Conservation (phyloP, 306 rosid species). For the Prosopis cineraria region DNA sequence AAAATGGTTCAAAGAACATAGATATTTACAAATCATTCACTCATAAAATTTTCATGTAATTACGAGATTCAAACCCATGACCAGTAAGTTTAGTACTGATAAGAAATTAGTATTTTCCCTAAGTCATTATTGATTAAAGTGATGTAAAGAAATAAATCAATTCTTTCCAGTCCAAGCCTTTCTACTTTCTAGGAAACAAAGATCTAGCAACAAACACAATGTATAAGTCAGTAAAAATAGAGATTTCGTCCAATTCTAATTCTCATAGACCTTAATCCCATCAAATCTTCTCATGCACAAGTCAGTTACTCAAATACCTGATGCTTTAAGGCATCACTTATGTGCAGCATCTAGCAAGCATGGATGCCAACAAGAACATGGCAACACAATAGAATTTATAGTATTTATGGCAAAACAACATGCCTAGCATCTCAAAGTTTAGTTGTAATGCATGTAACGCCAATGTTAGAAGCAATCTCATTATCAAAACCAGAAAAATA, state of each 20-base stretch:
- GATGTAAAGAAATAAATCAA: not conserved
- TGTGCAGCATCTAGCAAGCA: not conserved
- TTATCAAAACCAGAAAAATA: conserved; percentile 25
- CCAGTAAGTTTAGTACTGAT: no score
- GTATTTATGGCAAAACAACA: no score
- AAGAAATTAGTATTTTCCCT: not conserved
- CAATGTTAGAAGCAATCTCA: conserved; percentile 14
- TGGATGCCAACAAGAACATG: not conserved
- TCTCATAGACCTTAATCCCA: not conserved
- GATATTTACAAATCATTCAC: no score
- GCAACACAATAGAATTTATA: not conserved
- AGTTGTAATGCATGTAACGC: conserved; percentile 1
- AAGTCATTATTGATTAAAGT: not conserved
- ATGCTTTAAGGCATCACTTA: not conserved
- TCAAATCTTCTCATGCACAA: not conserved
- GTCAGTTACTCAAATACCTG: not conserved
- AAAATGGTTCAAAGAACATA: no score
- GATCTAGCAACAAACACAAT: not conserved
- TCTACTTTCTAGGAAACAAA: not conserved
- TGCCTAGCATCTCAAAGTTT: no score
- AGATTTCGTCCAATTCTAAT: not conserved
- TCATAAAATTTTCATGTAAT: no score
- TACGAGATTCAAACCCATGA: no score
- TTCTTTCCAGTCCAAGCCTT: not conserved
- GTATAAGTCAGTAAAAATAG: not conserved